Evolutionary conservation across 257 asterid genomes (phyloP), one percentile per base, ranked within the genome.

Genomic region (Solanum tarijense): DNA sequence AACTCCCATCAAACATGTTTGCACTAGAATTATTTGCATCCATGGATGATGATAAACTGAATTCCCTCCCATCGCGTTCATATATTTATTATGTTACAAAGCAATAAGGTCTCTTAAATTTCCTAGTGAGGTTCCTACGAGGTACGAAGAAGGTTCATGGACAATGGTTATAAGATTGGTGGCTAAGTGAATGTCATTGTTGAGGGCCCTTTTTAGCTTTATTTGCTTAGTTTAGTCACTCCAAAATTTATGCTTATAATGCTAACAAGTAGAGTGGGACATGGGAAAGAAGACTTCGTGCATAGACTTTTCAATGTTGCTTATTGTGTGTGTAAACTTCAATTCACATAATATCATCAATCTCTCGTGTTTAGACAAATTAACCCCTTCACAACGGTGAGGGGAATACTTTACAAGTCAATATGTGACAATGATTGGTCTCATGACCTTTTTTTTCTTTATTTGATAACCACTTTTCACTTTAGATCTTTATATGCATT

Each of bases 61-160:
- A 41, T 66, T 29, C 16, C 6, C 55, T 83, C 35, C 41, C n/a
- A 25, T 62, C 13, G 29, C 16, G 14, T 62, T 62, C 31, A 7
- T 65, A 43, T 69, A 69, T 89, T 74, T 89, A 85, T 86, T 89
- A 85, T 87, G 88, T 48, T 87, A 48, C 10, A 11, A 81, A 21
- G 68, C 29, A 79, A 68, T 72, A 72, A 27, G 88, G 68, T 83
- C 23, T 38, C 32, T 71, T 91, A 18, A 89, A 31, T 62, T 93
- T 90, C 95, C 69, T 90, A 79, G 97, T 89, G 86, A 89, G 91
- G 87, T 95, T 95, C 99, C 87, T 92, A 34, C 73, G 21, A 88
- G 81, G 91, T 85, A 48, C 90, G 87, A 83, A 89, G 99, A 96
- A 96, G 94, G 91, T 96, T 96, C 99, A 86, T 55, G 65, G 69